phyloP scores from a whole-genome alignment of 2,329 filamentous ascomycete species.

The Incumbomyces lentus region DNA sequence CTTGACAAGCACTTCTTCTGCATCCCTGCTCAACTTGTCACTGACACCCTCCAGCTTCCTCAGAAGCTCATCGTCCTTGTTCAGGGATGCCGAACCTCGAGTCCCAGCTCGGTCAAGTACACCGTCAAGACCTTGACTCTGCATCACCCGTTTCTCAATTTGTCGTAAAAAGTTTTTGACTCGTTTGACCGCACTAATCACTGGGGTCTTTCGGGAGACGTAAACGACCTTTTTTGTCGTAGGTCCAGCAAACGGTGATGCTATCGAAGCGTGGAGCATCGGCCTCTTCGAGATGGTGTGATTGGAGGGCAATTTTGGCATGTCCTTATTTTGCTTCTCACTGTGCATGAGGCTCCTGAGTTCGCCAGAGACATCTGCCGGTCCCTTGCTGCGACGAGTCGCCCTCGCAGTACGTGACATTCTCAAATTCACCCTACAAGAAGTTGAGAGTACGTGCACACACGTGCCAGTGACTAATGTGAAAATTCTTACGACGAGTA shows the following conservation, averaged over 20 bases:
- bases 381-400: background rate
- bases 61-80: conserved; percentile 1
- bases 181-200: conserved; percentile 51
- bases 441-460: too few species aligned
- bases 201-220: conserved; percentile 43
- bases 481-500: too few species aligned
- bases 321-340: conserved; percentile 16
- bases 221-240: conserved; percentile 46
- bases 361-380: conserved; percentile 12
- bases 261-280: conserved; percentile 45
- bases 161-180: conserved; percentile 45
- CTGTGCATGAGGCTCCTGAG: conserved; percentile 12
- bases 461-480: too few species aligned
- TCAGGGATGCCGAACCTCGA: conserved; percentile 3
- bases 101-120: conserved; percentile 19
- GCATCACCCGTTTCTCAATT: conserved; percentile 42
- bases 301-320: conserved; percentile 22
- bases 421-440: too few species aligned
- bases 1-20: conserved; percentile 47
- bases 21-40: conserved; percentile 24
- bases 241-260: conserved; percentile 43
- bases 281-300: conserved; percentile 45
- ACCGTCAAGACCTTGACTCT: conserved; percentile 21
- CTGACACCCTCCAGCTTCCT: conserved; percentile 23
- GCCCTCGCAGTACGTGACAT: too few species aligned